phyloP scores from a whole-genome alignment of 306 rosid genomes.

The Styphnolobium japonicum region DNA sequence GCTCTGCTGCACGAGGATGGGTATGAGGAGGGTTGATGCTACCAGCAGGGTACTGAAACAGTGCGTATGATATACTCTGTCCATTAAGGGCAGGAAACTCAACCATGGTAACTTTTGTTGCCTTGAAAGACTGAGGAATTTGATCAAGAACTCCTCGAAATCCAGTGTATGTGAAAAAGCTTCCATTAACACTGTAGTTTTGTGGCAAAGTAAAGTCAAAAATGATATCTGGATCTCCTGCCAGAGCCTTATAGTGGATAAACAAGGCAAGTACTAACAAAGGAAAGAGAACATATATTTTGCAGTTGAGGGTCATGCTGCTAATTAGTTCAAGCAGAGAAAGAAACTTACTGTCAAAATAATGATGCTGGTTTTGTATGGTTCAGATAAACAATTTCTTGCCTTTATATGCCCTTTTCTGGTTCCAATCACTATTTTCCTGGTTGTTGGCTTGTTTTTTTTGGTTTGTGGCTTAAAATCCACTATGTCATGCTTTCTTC shows the following conservation, averaged over 20 bases:
- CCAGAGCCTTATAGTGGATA: background rate
- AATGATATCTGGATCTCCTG: conserved; percentile 21
- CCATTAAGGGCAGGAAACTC: conserved; percentile 22
- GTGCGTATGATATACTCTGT: conserved; percentile 18
- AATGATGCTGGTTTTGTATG: background rate
- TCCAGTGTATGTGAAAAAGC: conserved; percentile 8
- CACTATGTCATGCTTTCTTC: background rate
- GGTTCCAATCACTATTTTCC: background rate
- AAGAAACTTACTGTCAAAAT: background rate
- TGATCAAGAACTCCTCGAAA: background rate
- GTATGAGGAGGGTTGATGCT: conserved; percentile 40
- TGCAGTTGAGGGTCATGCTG: background rate
- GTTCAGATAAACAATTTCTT: background rate
- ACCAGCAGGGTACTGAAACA: conserved; percentile 20
- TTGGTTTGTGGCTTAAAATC: background rate
- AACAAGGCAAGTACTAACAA: background rate
- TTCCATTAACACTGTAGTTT: background rate
- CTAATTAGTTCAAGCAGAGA: background rate
- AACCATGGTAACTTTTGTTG: conserved; percentile 8
- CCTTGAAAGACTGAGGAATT: conserved; percentile 12
- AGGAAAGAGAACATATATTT: background rate
- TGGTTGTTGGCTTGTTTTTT: background rate
- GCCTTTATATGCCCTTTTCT: background rate
- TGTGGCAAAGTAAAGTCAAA: conserved; percentile 10
- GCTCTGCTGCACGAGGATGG: conserved; percentile 31